Conservation (phyloP, 441 rosid species). For the Viola pubescens region DNA sequence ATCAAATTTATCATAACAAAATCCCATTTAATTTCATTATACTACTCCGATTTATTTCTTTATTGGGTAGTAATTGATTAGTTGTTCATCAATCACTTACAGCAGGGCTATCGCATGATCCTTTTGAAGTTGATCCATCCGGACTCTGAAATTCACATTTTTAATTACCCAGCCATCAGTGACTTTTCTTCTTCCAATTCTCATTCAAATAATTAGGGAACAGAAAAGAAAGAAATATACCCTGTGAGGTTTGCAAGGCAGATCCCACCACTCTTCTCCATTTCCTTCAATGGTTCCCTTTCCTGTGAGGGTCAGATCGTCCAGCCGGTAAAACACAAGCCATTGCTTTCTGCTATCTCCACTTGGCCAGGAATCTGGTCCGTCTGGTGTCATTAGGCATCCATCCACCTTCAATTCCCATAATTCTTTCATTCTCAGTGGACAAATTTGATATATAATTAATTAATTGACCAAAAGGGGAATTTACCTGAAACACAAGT, state of each 20-base stretch:
- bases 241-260: slow-evolving; percentile 97
- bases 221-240: slow-evolving; percentile 27
- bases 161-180: neutral
- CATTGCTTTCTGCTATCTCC: slow-evolving; percentile 73
- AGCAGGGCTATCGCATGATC: slow-evolving; percentile 81
- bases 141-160: slow-evolving; percentile 49
- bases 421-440: neutral
- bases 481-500: slow-evolving; percentile 60
- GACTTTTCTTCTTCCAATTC: neutral
- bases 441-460: neutral
- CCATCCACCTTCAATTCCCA: slow-evolving; percentile 55
- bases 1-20: neutral
- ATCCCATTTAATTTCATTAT: no score
- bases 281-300: slow-evolving; percentile 88
- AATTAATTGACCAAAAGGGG: no score
- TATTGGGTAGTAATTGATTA: neutral
- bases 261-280: slow-evolving; percentile 97
- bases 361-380: slow-evolving; percentile 84
- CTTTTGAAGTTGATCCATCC: slow-evolving; percentile 43
- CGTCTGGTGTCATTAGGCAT: slow-evolving; percentile 77
- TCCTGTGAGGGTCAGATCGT: slow-evolving; percentile 57
- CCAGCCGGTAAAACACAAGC: slow-evolving; percentile 79
- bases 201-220: neutral
- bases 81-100: slow-evolving; percentile 33
- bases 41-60: no score